Percentiles rank a stretch among this genome's conserved stretches.
phyloP scores from a whole-genome alignment of 805 yeast species.

The Cyberlindnera veronae region DNA sequence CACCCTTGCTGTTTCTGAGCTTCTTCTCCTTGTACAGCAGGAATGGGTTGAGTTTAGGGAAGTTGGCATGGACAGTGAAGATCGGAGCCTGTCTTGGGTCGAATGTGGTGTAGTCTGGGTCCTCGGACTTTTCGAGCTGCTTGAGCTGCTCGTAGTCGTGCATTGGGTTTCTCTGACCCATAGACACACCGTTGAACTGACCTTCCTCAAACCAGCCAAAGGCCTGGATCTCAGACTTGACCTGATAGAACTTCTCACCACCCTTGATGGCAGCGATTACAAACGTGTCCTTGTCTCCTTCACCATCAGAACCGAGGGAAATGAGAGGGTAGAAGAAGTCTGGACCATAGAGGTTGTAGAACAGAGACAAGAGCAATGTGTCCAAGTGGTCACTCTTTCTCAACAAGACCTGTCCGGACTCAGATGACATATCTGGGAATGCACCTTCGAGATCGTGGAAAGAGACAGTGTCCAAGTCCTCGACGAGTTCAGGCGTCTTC shows the following conservation, averaged over 20 bases:
- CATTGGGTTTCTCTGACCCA: slow-evolving; percentile 74
- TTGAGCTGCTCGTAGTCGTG: slow-evolving; percentile 42
- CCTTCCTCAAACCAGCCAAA: slow-evolving; percentile 30
- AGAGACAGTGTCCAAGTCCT: slow-evolving; percentile 33
- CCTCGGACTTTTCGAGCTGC: slow-evolving; percentile 2
- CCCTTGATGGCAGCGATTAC: slow-evolving; percentile 53
- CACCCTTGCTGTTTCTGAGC: slow-evolving; percentile 16
- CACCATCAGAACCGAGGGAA: slow-evolving; percentile 72
- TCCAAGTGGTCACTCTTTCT: slow-evolving; percentile 57
- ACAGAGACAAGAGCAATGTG: slow-evolving; percentile 55
- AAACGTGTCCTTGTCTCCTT: slow-evolving; percentile 79
- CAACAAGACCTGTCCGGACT: slow-evolving; percentile 66
- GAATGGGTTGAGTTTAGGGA: slow-evolving; percentile 35
- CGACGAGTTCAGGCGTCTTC: slow-evolving; percentile 6
- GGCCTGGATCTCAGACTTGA: slow-evolving; percentile 28
- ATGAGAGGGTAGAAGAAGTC: slow-evolving; percentile 61
- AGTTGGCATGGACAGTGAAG: slow-evolving; percentile 37
- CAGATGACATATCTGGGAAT: slow-evolving; percentile 63
- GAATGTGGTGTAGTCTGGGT: slow-evolving; percentile 14
- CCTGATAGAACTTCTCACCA: slow-evolving; percentile 45
- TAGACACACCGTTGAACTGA: slow-evolving; percentile 63
- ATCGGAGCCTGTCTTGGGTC: slow-evolving; percentile 18
- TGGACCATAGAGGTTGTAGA: slow-evolving; percentile 68
- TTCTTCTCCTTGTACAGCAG: slow-evolving; percentile 24
- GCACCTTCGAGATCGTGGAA: slow-evolving; percentile 63